Base-by-base conservation (phyloP, 257 asterid species). In the Scutellaria galericulata region DNA sequence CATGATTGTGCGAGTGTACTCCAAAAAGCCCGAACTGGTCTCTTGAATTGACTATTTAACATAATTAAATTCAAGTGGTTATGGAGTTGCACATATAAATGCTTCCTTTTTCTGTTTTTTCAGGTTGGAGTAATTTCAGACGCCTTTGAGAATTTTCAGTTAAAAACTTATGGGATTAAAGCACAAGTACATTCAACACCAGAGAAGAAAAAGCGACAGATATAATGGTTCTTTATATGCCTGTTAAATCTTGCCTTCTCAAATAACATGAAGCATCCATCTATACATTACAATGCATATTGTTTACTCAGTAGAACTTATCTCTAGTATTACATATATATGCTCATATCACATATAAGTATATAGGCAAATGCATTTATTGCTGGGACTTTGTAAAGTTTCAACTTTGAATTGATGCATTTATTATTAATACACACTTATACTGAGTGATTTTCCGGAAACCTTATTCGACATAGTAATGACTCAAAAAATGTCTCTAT, bases 141-240 rank as follows among this genome's bases (percentile, higher is more conserved):
- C 42, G 99, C 99, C 40, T 94, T 94, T 76, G 99, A 87, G 84
- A 91, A 89, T 83, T 94, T 91, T 68, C 99, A 94, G 80, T 66
- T 86, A 80, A 89, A 84, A 76, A 86, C 93, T 20, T 89, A 94
- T 46, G 97, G 99, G 66, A 85, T 86, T 74, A 89, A 84, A 78
- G 42, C 90, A 37, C 99, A 94, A 80, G 90, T 94, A 55, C 93
- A 89, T 53, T 67, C 78, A 41, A 88, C 96, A 58, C 99, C 97
- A 11, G 95, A 88, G 79, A 94, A 85, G 85, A 91, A 91, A 81
- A 94, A 58, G 75, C 86, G 86, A 31, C 79, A 86, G 59, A 68
- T 70, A 31, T 86, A 77, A 80, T 48, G 71, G 9, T 69, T 68
- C 7, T 27, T 72, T 39, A 24, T 62, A 3, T 31, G 68, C 61